Base-by-base conservation (phyloP, 2,329 filamentous ascomycete species). In the Rhynchosporium agropyri region DNA sequence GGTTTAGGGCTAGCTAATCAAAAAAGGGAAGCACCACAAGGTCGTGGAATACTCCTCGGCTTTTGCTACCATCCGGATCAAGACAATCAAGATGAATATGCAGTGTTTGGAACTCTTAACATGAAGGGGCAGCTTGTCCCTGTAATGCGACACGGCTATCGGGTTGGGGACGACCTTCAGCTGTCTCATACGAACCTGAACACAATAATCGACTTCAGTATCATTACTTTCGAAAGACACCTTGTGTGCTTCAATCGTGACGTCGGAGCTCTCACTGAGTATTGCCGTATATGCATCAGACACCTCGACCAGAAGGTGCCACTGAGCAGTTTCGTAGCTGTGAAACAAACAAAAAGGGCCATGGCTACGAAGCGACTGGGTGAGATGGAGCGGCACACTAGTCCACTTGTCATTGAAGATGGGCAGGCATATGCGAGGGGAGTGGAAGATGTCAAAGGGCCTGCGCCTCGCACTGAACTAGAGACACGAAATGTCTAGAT, bases 51-150 rank as follows among this genome's bases (percentile, higher is more conserved):
- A 46, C n/a, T 46, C n/a, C 43, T 46, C n/a, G 43, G 43, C 43
- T 26, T 46, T 46, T 8, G 6, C n/a, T 28, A 46, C n/a, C n/a
- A n/a, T 20, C n/a, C n/a, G 6, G n/a, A 26, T 46, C n/a, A 46
- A 46, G n/a, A 46, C 43, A 26, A 46, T 46, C n/a, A 46, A 46
- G 43, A 46, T 46, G 3, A 46, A n/a, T 46, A 46, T n/a, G n/a
- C n/a, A 46, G 4, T 46, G n/a, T 46, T n/a, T 46, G n/a, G n/a
- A 46, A 28, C 43, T 20, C 43, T 46, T 2, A 3, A 46, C n/a
- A 2, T 3, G 4, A 46, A 46, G 43, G n/a, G 43, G 3, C 10
- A n/a, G 4, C 43, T 46, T 46, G 43, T 46, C n/a, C n/a, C n/a
- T 46, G 9, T 28, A 46, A 46, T 46, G 15, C 43, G n/a, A 46